Evolutionary conservation across 495 filamentous ascomycete species (phyloP).

Genomic region (Penicillium silybi): DNA sequence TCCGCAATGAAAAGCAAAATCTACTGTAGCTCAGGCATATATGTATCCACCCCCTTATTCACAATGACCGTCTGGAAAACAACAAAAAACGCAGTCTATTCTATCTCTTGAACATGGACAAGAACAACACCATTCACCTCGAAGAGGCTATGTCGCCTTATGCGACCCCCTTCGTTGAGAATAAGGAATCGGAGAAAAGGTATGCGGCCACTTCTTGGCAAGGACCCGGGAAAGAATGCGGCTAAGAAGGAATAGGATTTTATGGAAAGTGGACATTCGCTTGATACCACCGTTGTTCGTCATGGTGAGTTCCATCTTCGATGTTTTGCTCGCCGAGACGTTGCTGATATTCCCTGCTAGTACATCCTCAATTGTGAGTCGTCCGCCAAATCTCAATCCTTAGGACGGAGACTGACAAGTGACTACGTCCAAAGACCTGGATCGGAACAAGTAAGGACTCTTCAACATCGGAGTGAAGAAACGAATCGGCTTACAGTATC

Average conservation of each 20-base stretch:
- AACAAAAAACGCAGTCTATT: not conserved
- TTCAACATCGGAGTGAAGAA: not conserved
- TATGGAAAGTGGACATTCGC: conserved; percentile 5
- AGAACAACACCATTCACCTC: not conserved
- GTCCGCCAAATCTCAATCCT: not conserved
- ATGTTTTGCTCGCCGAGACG: not conserved
- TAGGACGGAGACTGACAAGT: not conserved
- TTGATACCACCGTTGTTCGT: conserved; percentile 6
- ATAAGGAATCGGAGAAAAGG: not conserved
- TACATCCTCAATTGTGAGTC: conserved; percentile 5
- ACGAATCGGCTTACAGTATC: not conserved
- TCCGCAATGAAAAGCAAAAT: not conserved
- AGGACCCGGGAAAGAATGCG: not conserved
- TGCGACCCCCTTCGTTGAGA: not conserved
- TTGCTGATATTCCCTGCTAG: not conserved
- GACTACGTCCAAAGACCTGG: conserved; percentile 2
- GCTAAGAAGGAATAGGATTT: conserved; percentile 1
- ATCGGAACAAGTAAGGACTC: conserved; percentile 5
- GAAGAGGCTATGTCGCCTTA: not conserved
- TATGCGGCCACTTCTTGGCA: not conserved
- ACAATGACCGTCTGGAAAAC: not conserved
- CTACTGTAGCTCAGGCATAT: not conserved
- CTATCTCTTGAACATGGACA: not conserved
- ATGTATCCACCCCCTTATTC: not conserved
- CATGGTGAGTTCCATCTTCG: conserved; percentile 4